Conservation (phyloP, 2,329 filamentous ascomycete genomes). For the Ampelomyces quisqualis region DNA sequence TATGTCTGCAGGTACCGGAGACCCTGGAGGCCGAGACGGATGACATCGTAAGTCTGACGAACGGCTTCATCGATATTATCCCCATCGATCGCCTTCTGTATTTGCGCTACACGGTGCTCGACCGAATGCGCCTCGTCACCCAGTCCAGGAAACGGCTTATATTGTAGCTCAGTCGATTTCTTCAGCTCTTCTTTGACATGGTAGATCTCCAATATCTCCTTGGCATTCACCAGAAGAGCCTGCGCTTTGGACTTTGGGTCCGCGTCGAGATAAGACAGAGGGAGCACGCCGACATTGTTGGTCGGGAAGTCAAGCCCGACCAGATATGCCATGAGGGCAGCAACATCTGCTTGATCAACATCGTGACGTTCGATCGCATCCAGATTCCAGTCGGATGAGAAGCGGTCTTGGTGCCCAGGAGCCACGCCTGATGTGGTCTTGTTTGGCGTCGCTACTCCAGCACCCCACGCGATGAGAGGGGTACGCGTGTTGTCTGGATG, state of each 20-base stretch:
- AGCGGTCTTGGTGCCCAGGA: conserved; percentile 80
- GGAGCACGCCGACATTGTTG: conserved; percentile 93
- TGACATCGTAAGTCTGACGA: conserved; percentile 70
- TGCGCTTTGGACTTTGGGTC: conserved; percentile 74
- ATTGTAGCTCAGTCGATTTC: conserved; percentile 71
- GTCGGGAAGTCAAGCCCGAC: conserved; percentile 86
- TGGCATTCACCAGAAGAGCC: conserved; percentile 80
- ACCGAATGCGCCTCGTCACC: conserved; percentile 63
- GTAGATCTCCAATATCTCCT: conserved; percentile 92
- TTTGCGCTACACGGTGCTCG: conserved; percentile 66
- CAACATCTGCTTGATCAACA: conserved; percentile 90
- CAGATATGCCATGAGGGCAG: conserved; percentile 92
- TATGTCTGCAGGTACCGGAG: conserved; percentile 95
- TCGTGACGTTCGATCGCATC: conserved; percentile 82
- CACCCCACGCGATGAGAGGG: conserved; percentile 89
- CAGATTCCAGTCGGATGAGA: conserved; percentile 86
- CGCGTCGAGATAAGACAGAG: conserved; percentile 76
- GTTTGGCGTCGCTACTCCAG: conserved; percentile 77
- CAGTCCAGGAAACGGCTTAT: conserved; percentile 72
- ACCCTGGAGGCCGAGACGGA: conserved; percentile 75
- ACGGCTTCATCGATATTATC: conserved; percentile 76
- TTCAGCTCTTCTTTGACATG: conserved; percentile 89
- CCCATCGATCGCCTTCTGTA: conserved; percentile 66
- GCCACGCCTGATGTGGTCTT: conserved; percentile 59
- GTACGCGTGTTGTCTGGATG: conserved; percentile 97